Evolutionary conservation across 176 grass and related monocot genomes (phyloP), one percentile per base, ranked within the genome.

Genomic region (Triticum urartu): DNA sequence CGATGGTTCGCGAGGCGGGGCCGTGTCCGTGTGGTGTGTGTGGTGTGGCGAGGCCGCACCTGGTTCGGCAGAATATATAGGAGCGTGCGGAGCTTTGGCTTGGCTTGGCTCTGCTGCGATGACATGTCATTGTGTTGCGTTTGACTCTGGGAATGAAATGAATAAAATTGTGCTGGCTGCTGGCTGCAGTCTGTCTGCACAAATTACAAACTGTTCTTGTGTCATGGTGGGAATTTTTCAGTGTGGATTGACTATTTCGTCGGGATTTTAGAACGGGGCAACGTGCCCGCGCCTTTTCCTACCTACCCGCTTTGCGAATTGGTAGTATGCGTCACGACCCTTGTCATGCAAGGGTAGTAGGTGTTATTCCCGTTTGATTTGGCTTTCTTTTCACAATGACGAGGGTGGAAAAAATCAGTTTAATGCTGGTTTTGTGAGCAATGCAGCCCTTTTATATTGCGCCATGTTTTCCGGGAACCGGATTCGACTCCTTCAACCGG

Each of bases 211-310:
- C 17, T 59, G 26, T 32, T 76, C 14, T 2, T 20, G 73, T 54
- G 73, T 76, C 45, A 52, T 52, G 45, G 25, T 54, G 73, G 43
- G 2, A 9, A 20, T 32, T 76, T 76, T 54, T 33, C 14, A 32
- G 22, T 30, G 72, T 6, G 73, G 26, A 75, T 50, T 75, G 72
- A 76, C 47, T 76, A 33, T 76, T 76, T 76, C 73, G 21, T 76
- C 3, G 15, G 45, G 47, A 11, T 76, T 76, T 76, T 76, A 0
- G 14, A 54, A 54, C 15, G 22, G 43, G 40, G 72, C 72, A 30
- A 75, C 26, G 45, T 11, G 73, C 73, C 42, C 0, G 71, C 71
- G 1, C 38, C 71, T 21, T 38, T 20, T 38, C 72, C 43, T 50
- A 76, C 43, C 72, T 52, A 30, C 72, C 72, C 72, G 7, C 73